Conservation (phyloP, 805 yeast species). For the Saccharomycopsis sp. region DNA sequence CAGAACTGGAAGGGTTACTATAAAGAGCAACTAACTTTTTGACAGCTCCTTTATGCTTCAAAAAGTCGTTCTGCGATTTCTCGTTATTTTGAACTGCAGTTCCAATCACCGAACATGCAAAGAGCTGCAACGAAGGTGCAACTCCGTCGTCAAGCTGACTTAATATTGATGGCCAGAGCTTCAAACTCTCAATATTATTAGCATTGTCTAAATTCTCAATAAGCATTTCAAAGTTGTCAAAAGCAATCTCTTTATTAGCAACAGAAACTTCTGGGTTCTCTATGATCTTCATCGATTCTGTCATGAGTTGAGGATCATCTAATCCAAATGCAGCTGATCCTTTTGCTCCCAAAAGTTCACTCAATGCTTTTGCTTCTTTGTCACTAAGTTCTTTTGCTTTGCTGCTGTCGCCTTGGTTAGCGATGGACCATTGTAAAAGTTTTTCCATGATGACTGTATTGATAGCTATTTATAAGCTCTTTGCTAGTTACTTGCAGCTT, state of each 20-base stretch:
- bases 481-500: constrained; percentile 22
- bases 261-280: constrained; percentile 48
- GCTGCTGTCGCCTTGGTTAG: constrained; percentile 63
- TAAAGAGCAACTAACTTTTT: constrained; percentile 40
- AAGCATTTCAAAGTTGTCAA: constrained; percentile 89
- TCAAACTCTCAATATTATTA: constrained; percentile 77
- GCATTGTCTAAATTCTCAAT: constrained; percentile 94
- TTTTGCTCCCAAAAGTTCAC: constrained; percentile 66
- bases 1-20: constrained; percentile 31
- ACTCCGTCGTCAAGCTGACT: constrained; percentile 40
- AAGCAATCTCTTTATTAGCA: constrained; percentile 65
- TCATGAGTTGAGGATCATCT: constrained; percentile 89
- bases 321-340: constrained; percentile 35
- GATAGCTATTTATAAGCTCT: constrained; percentile 9
- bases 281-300: constrained; percentile 59
- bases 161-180: constrained; percentile 73
- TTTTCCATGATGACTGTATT: constrained; percentile 95
- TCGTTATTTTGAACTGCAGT: constrained; percentile 91
- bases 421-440: constrained; percentile 85
- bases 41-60: constrained; percentile 44
- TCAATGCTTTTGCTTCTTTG: constrained; percentile 74
- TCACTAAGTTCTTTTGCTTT: constrained; percentile 56
- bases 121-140: constrained; percentile 41
- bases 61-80: constrained; percentile 61
- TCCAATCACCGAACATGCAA: constrained; percentile 71